Evolutionary conservation across 208 protist genomes (phyloP).

Genomic region (Herpetomonas samuelpessoai): DNA sequence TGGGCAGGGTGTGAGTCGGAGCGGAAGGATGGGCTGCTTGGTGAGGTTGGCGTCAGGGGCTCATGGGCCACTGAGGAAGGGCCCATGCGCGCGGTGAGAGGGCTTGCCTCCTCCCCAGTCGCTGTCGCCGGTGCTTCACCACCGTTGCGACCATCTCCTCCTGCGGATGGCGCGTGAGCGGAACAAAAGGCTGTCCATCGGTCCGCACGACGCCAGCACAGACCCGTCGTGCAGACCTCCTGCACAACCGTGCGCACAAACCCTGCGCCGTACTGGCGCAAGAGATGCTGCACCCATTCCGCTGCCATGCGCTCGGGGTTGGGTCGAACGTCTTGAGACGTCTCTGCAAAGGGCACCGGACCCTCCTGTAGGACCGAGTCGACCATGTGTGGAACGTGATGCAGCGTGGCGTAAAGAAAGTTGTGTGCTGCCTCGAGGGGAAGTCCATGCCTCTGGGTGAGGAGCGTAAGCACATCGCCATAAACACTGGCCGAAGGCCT

Average conservation of each 20-base stretch:
- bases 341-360: too few species aligned
- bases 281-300: constrained; percentile 57
- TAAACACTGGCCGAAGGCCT: constrained; percentile 23
- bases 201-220: constrained; percentile 47
- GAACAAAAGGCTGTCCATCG: constrained; percentile 49
- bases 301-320: constrained; percentile 37
- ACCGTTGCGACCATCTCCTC: not conserved
- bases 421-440: constrained; percentile 42
- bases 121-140: not conserved
- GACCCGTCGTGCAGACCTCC: constrained; percentile 35
- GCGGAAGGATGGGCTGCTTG: not conserved
- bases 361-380: not conserved
- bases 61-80: not conserved
- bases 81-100: not conserved
- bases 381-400: constrained; percentile 21
- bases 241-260: constrained; percentile 23
- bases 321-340: constrained; percentile 36
- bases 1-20: too few species aligned
- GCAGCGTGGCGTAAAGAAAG: constrained; percentile 77
- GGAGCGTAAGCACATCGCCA: constrained; percentile 29
- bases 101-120: too few species aligned
- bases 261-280: constrained; percentile 19
- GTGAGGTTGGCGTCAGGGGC: not conserved
- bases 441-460: constrained; percentile 24
- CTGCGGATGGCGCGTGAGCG: constrained; percentile 3